Evolutionary conservation across 352 stramenopile species (phyloP).

Genomic region (Chrysophaeum taylorii): DNA sequence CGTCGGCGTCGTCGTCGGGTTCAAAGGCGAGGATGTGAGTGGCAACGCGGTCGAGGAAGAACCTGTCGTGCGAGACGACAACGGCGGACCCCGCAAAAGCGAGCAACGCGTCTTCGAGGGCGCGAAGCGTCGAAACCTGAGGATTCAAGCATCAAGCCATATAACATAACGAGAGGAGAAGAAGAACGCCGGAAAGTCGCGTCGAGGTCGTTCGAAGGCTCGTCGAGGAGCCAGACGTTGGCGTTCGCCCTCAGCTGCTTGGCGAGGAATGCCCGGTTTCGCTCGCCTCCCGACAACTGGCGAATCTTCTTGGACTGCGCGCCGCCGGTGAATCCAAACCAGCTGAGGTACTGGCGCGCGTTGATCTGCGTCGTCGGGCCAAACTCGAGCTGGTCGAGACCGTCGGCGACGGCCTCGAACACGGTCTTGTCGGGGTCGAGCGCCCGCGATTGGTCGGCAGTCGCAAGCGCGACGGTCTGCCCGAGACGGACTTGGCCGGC

Average conservation of each 20-base stretch:
- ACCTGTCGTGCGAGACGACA: conserved; percentile 93
- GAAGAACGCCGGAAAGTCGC: too few relatives aligned
- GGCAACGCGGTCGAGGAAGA: conserved; percentile 93
- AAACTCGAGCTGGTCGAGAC: conserved; percentile 56
- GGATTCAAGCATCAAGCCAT: too few relatives aligned
- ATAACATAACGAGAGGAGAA: too few relatives aligned
- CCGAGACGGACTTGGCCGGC: conserved; percentile 49
- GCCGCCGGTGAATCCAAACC: conserved; percentile 64
- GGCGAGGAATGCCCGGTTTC: conserved; percentile 49
- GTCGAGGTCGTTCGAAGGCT: conserved; percentile 79
- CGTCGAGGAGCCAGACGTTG: conserved; percentile 60
- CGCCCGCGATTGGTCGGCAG: conserved; percentile 55
- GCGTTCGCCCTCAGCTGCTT: conserved; percentile 56
- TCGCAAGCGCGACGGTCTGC: conserved; percentile 54
- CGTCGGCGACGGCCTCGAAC: conserved; percentile 57
- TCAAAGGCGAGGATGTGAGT: conserved; percentile 88
- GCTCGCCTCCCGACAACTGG: conserved; percentile 56
- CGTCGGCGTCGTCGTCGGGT: conserved; percentile 25
- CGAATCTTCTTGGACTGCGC: conserved; percentile 56
- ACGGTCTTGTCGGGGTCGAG: conserved; percentile 44
- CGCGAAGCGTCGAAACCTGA: conserved; percentile 46
- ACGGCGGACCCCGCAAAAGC: conserved; percentile 90
- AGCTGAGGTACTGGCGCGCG: conserved; percentile 51
- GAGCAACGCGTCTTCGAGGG: conserved; percentile 75
- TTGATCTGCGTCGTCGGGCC: conserved; percentile 47